Conservation (phyloP, 2,329 filamentous ascomycete genomes). For the Diaporthe longicolla region DNA sequence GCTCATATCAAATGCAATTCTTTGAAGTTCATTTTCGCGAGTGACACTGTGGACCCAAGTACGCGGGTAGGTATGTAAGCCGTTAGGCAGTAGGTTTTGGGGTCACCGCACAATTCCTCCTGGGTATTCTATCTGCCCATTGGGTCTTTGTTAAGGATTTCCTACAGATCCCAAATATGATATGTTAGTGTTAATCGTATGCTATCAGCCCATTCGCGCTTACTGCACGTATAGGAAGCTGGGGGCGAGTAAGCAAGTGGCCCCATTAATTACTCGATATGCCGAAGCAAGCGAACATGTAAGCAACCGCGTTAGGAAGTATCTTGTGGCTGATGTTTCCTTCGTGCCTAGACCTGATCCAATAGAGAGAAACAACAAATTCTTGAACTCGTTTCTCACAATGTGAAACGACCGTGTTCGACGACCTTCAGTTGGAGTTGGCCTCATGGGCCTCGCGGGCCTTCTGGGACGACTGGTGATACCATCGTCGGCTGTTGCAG, state of each 20-base stretch:
- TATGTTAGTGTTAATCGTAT: neutral
- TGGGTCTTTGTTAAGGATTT: neutral
- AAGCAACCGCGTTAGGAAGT: neutral
- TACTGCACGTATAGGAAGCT: neutral
- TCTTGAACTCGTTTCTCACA: neutral
- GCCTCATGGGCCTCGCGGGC: neutral
- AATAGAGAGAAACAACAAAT: neutral
- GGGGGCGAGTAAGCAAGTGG: neutral
- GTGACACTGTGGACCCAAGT: neutral
- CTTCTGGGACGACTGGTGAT: neutral
- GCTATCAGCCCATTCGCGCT: neutral
- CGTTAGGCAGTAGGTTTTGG: neutral
- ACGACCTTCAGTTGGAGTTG: neutral
- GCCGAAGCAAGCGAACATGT: neutral
- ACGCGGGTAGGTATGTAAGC: neutral
- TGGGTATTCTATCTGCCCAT: neutral
- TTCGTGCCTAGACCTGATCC: neutral
- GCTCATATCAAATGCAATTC: neutral
- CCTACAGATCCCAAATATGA: neutral
- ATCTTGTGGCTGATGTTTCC: constrained; percentile 6
- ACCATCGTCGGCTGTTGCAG: neutral
- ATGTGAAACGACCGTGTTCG: neutral
- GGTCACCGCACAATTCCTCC: neutral
- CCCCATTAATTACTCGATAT: neutral
- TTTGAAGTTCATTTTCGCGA: neutral